These are phyloP conservation scores for Aureobasidium sp. DNA, from an alignment of 2,329 filamentous ascomycete genomes.

Conservation along the genomic window DNA sequence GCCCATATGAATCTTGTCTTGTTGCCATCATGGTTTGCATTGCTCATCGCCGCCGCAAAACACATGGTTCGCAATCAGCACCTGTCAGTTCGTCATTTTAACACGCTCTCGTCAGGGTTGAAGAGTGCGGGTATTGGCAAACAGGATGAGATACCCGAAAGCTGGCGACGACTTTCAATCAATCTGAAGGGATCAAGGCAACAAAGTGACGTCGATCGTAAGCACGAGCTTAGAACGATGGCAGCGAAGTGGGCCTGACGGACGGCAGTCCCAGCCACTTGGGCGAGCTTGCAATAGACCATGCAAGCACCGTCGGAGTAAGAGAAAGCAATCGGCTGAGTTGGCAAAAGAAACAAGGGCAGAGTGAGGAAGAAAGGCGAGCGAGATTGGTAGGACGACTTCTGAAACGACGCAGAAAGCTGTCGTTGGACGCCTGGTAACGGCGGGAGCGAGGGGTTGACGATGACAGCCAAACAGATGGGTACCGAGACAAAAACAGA, in stretches of 20 bases:
- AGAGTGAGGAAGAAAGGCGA: not conserved
- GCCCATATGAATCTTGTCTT: slow-evolving; percentile 7
- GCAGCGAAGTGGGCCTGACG: slow-evolving; percentile 11
- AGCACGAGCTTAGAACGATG: slow-evolving; percentile 11
- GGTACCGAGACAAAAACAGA: slow-evolving; percentile 6
- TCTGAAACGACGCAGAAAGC: slow-evolving; percentile 15
- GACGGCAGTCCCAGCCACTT: slow-evolving; percentile 14
- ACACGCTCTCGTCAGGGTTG: not conserved
- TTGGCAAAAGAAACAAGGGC: not conserved
- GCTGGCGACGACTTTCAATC: slow-evolving; percentile 8
- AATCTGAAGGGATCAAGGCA: slow-evolving; percentile 9
- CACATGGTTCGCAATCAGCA: not conserved
- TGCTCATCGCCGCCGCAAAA: not conserved
- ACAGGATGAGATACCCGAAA: not conserved
- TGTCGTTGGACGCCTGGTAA: slow-evolving; percentile 13
- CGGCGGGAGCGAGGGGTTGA: slow-evolving; percentile 2
- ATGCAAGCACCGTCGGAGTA: slow-evolving; percentile 6
- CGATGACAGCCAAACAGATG: slow-evolving; percentile 2
- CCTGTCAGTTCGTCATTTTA: not conserved
- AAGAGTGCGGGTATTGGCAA: not conserved
- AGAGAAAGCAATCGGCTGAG: slow-evolving; percentile 1
- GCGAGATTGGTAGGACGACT: slow-evolving; percentile 12
- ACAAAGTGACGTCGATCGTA: slow-evolving; percentile 12
- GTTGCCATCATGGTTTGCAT: not conserved
- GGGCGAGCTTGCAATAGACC: slow-evolving; percentile 4